Conservation (phyloP, 768 basidiomycete species). For the Auricularia cornea region DNA sequence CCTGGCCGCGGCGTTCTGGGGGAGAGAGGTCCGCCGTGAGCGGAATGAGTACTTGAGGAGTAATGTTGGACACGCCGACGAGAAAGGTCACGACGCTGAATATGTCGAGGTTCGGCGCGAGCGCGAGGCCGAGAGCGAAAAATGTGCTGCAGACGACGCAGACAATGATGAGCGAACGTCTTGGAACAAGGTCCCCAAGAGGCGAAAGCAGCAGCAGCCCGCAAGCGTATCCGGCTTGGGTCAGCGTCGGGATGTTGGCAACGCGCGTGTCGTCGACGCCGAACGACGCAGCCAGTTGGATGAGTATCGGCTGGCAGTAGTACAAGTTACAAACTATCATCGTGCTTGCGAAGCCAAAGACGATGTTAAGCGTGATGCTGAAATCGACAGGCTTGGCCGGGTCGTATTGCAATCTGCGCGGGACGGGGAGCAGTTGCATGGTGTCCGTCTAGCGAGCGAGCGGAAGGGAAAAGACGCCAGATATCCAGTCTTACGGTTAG, state of each 20-base stretch:
- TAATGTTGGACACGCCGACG: conserved; percentile 61
- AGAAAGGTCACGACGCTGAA: conserved; percentile 67
- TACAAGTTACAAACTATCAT: conserved; percentile 33
- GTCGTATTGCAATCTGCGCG: conserved; percentile 44
- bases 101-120: conserved; percentile 47
- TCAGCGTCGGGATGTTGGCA: conserved; percentile 23
- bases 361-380: conserved; percentile 41
- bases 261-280: conserved; percentile 18
- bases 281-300: conserved; percentile 20
- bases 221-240: conserved; percentile 42
- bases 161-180: conserved; percentile 59
- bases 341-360: conserved; percentile 59
- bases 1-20: conserved; percentile 59
- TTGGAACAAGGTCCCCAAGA: conserved; percentile 71
- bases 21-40: conserved; percentile 78
- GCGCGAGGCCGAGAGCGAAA: conserved; percentile 63
- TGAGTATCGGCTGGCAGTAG: conserved; percentile 74
- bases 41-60: conserved; percentile 47
- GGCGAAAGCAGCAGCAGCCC: conserved; percentile 73
- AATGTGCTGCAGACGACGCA: conserved; percentile 44
- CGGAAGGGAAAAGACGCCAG: too few species aligned
- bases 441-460: conserved; percentile 15
- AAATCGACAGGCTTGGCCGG: conserved; percentile 44
- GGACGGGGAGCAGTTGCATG: conserved; percentile 59
- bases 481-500: too few species aligned